A percentile compares a stretch with the other conserved stretches of the same genome.
phyloP scores from a whole-genome alignment of 345 rosid species.

The Hibiscus syriacus region DNA sequence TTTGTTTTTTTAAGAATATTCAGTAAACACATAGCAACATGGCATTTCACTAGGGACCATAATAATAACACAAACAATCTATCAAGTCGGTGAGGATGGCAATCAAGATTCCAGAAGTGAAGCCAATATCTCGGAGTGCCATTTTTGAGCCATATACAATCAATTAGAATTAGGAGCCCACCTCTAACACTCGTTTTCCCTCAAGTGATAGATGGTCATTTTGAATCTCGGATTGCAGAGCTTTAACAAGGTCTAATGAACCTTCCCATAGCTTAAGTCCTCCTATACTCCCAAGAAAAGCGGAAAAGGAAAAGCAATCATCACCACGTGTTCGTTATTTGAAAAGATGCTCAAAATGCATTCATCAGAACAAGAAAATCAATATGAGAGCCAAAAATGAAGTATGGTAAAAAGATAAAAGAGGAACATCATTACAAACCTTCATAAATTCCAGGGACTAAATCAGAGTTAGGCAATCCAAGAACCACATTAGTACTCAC shows the following conservation, averaged over 20 bases:
- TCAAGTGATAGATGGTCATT: conserved; percentile 40
- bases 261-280: conserved; percentile 99
- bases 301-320: not conserved
- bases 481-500: conserved; percentile 80
- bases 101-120: not conserved
- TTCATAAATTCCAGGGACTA: conserved; percentile 94
- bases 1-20: not conserved
- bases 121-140: not conserved
- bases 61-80: not conserved
- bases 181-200: conserved; percentile 80
- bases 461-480: conserved; percentile 77
- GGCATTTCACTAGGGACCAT: not conserved
- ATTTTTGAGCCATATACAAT: not conserved
- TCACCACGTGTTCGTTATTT: not conserved
- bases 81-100: not conserved
- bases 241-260: conserved; percentile 80
- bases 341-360: not conserved
- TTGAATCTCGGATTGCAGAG: conserved; percentile 53
- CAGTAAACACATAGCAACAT: not conserved
- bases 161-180: conserved; percentile 30
- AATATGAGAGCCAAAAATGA: not conserved
- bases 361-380: not conserved
- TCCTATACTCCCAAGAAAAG: conserved; percentile 35
- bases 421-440: conserved; percentile 28
- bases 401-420: not conserved